Base-by-base conservation (phyloP, 163 green algal species). In the Picocystis sp. region DNA sequence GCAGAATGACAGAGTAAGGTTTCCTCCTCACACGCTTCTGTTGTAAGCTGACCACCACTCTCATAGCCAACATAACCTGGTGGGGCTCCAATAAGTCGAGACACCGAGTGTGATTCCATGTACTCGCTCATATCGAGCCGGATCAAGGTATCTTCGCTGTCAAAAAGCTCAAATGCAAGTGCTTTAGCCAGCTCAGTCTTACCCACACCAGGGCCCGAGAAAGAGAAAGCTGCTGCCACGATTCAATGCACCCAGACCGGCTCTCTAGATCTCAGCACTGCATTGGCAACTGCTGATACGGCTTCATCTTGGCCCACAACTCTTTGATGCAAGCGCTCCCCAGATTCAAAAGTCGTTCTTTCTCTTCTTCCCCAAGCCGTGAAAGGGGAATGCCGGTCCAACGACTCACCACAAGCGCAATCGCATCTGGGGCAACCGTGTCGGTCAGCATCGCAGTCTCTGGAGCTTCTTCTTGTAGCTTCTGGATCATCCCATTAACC, bases 221-320 rank as follows among this genome's bases (percentile, higher is more conserved):
- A 97, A 97, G 47, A 97, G 78, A 71, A 96, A 96, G 52, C 56
- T 80, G 29, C 65, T 77, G 62, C 76, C 82, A 45, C 82, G 76
- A 56, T 74, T 77, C 41, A 57, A 67, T 50, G 25, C 55, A 14
- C 66, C 65, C 41, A 94, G 68, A n/a, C 81, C 85, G 0, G 85
- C 85, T n/a, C 75, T 63, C 41, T n/a, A n/a, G 38, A 55, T 25
- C 77, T 53, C 53, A 81, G 65, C 46, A 83, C 70, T 0, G 76
- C 81, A 44, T 87, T 74, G 6, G 82, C 72, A 49, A 94, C 84
- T n/a, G 77, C 81, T 51, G 66, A 50, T 47, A 82, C 75, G 13
- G 77, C 74, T 44, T 73, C 70, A 22, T 77, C 63, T 67, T 89
- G 82, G 2, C 81, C 84, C 9, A 92, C 60, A 2, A 92, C 79